Base-by-base conservation (phyloP, 2,329 filamentous ascomycete species). In the Calonectria pseudoreteaudii region DNA sequence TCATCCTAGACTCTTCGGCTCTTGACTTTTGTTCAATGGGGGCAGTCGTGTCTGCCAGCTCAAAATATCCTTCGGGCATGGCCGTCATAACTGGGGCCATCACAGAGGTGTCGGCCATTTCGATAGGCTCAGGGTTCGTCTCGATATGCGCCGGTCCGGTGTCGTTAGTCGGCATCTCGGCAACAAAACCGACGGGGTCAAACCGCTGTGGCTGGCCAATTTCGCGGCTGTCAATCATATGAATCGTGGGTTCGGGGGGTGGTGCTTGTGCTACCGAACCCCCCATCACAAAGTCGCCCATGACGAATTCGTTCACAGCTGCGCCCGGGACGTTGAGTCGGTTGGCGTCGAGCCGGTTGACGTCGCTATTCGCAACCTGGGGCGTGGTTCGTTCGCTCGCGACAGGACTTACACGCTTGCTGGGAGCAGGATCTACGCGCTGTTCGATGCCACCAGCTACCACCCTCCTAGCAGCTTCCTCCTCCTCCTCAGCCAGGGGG, bases 141-240 rank as follows among this genome's bases (percentile, higher is more conserved):
- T 90, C 88, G 8, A 86, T 83, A 1, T 80, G 79, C 9, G 87
- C 86, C 10, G 75, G 75, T 0, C 82, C 84, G 0, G 87, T 88
- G 28, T 84, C 78, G 23, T 86, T 84, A 13, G 86, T 88, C 7
- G 86, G 79, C 82, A 90, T 86, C 79, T 90, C 88, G 4, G 88
- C 85, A 28, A 90, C 81, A 20, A 85, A 50, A 1, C 88, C 87
- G 2, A 89, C 83, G 0, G 88, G 87, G 44, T 87, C 81, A 18
- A 82, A 84, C 4, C 30, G 72, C 50, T 10, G 80, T 77, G 18
- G 77, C 72, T n/a, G 41, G 60, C 38, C 60, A 23, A 65, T 65
- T 65, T 84, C 81, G 6, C 81, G 77, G 50, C 83, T 78, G 71
- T 86, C 84, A 0, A 86, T 82, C 71, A 85, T 82, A 1, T 81